Evolutionary conservation across 2,329 filamentous ascomycete genomes (phyloP).

Genomic region (Alternaria hordeiaustralica): DNA sequence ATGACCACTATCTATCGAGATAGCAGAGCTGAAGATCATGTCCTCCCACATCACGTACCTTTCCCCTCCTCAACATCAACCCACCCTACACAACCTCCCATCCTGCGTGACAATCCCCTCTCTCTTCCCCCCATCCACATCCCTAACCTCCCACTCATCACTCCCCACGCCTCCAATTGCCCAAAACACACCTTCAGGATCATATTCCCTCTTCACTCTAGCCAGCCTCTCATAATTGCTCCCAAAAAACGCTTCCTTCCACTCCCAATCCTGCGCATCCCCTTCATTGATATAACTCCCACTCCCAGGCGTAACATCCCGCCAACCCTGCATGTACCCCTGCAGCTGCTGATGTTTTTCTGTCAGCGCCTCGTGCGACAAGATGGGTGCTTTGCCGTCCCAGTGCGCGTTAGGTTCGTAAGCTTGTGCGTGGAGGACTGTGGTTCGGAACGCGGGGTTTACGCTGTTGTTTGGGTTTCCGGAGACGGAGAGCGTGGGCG

Average conservation of each 20-base stretch:
- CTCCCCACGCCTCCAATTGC: conserved; percentile 28
- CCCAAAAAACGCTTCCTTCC: conserved; percentile 34
- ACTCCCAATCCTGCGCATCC: conserved; percentile 36
- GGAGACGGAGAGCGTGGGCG: conserved; percentile 12
- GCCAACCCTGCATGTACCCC: conserved; percentile 30
- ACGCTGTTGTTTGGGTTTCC: conserved; percentile 28
- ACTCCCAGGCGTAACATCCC: conserved; percentile 26
- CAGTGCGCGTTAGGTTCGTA: conserved; percentile 26
- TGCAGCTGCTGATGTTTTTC: conserved; percentile 22
- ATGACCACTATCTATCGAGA: background rate
- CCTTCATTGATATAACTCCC: conserved; percentile 40
- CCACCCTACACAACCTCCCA: conserved; percentile 31
- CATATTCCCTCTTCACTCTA: conserved; percentile 28
- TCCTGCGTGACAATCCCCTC: conserved; percentile 30
- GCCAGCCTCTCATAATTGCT: conserved; percentile 28
- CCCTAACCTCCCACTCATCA: conserved; percentile 35
- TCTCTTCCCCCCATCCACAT: conserved; percentile 18
- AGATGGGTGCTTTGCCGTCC: conserved; percentile 17
- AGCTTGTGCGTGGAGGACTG: conserved; percentile 33
- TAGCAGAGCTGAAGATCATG: background rate
- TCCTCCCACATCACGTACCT: background rate
- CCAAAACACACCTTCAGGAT: conserved; percentile 38
- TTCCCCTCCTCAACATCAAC: background rate
- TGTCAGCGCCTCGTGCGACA: background rate
- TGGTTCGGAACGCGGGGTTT: conserved; percentile 29